A percentile compares a stretch with the other conserved stretches of the same genome.
Evolutionary conservation across 208 protist species (phyloP).

Genomic region (Porcisia deanei): DNA sequence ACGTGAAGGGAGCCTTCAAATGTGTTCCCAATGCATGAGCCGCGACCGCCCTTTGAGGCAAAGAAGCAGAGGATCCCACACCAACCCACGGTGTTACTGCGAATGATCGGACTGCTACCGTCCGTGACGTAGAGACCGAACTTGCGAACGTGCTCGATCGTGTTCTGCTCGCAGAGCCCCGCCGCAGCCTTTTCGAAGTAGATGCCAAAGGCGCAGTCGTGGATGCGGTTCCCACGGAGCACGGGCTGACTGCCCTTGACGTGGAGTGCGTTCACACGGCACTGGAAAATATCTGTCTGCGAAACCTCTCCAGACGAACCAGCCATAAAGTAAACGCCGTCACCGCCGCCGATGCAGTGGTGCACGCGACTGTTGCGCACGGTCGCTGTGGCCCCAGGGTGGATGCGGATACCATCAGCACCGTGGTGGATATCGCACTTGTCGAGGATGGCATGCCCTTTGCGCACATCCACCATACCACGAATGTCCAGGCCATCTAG

Average conservation of each 20-base stretch:
- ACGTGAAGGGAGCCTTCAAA: constrained; percentile 85
- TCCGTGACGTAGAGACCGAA: constrained; percentile 82
- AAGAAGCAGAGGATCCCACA: constrained; percentile 82
- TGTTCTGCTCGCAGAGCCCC: constrained; percentile 74
- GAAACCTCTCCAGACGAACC: constrained; percentile 63
- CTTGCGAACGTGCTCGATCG: constrained; percentile 72
- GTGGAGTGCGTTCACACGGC: constrained; percentile 82
- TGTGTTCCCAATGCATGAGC: constrained; percentile 71
- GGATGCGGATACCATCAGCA: constrained; percentile 75
- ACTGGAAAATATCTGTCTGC: constrained; percentile 85
- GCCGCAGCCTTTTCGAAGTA: constrained; percentile 54
- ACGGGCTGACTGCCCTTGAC: constrained; percentile 44
- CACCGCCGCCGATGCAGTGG: constrained; percentile 67
- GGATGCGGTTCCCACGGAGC: constrained; percentile 66
- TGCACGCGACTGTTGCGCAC: constrained; percentile 66
- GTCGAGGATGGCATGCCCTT: constrained; percentile 67
- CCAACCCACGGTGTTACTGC: constrained; percentile 61
- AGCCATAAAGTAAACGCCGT: constrained; percentile 80
- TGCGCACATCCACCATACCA: constrained; percentile 73
- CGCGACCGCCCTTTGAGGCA: constrained; percentile 58
- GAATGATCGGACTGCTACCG: constrained; percentile 69
- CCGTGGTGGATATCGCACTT: constrained; percentile 82
- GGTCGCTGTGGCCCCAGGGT: constrained; percentile 40
- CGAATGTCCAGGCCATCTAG: constrained; percentile 56
- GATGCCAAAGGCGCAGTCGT: constrained; percentile 77